These are phyloP conservation scores for Pseudovirgaria hyperparasitica DNA, from an alignment of 2,329 filamentous ascomycete genomes.

Conservation along the genomic window DNA sequence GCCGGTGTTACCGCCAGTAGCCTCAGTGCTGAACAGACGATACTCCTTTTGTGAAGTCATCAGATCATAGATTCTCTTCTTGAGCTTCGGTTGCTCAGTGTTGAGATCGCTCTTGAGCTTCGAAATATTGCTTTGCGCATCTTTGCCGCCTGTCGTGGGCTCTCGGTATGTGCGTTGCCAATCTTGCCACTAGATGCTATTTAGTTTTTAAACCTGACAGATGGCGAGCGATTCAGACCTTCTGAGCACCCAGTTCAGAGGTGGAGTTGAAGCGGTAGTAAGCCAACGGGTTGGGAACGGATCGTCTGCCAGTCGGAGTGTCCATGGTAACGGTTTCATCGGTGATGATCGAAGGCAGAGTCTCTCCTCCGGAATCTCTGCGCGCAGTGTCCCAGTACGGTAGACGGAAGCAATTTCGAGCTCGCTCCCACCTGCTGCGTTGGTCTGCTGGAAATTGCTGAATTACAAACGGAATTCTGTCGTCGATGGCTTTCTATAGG, in stretches of 20 bases:
- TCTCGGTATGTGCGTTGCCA: too few relatives aligned
- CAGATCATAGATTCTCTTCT: too few relatives aligned
- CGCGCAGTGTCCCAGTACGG: conserved; percentile 39
- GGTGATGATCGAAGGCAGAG: conserved; percentile 22
- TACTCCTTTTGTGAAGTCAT: too few relatives aligned
- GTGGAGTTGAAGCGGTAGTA: conserved; percentile 36
- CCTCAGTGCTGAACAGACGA: conserved; percentile 15
- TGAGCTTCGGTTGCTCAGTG: too few relatives aligned
- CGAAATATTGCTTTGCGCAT: too few relatives aligned
- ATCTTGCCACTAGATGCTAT: too few relatives aligned
- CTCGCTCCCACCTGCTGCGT: conserved; percentile 26
- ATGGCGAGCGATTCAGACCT: too few relatives aligned
- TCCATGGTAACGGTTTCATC: conserved; percentile 30
- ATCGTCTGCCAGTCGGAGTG: conserved; percentile 25
- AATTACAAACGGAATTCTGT: conserved; percentile 27
- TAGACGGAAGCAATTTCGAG: conserved; percentile 28
- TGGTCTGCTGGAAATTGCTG: conserved; percentile 26
- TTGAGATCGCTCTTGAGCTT: too few relatives aligned
- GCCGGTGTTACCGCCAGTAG: conserved; percentile 19
- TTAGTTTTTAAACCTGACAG: too few relatives aligned
- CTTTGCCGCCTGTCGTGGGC: too few relatives aligned
- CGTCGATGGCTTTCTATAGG: conserved; percentile 29
- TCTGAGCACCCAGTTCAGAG: too few relatives aligned
- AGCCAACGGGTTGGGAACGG: conserved; percentile 34
- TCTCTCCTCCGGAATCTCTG: conserved; percentile 16